Percentiles rank a stretch among this genome's conserved stretches.
These are phyloP conservation scores for Hymenoscyphus occultus DNA, from an alignment of 2,329 filamentous ascomycete genomes.

Conservation along the genomic window DNA sequence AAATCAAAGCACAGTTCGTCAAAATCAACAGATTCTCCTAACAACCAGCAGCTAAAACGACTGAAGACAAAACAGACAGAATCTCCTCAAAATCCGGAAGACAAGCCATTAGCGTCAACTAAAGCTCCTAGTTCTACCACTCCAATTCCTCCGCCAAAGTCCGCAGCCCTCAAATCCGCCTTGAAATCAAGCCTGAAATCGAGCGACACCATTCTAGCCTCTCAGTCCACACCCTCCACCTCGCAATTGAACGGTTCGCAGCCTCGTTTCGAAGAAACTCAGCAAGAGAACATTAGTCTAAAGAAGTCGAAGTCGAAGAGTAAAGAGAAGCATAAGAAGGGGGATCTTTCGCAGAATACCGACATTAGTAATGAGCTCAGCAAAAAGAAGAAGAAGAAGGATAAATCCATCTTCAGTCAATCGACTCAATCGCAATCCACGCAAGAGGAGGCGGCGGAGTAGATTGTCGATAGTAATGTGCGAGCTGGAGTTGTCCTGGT, in stretches of 20 bases:
- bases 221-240: not conserved
- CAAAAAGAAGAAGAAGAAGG: not conserved
- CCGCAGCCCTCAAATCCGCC: not conserved
- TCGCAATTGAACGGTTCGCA: not conserved
- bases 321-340: not conserved
- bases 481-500: not conserved
- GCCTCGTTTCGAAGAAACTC: not conserved
- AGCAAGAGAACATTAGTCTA: not conserved
- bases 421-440: conserved; percentile 1
- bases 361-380: not conserved
- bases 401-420: conserved; percentile 2
- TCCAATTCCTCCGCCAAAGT: not conserved
- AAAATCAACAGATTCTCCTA: conserved; percentile 17
- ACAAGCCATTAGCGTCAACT: conserved; percentile 22
- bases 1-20: conserved; percentile 33
- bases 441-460: not conserved
- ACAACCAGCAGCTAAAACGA: conserved; percentile 27
- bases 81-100: conserved; percentile 20
- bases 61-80: conserved; percentile 29
- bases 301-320: not conserved
- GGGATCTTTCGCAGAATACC: not conserved
- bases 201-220: not conserved
- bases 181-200: not conserved
- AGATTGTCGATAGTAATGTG: not conserved
- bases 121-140: not conserved